Percentiles rank a stretch among this genome's conserved stretches.
phyloP scores from a whole-genome alignment of 495 filamentous ascomycete genomes.

The Aspergillus sclerotiicarbonarius region DNA sequence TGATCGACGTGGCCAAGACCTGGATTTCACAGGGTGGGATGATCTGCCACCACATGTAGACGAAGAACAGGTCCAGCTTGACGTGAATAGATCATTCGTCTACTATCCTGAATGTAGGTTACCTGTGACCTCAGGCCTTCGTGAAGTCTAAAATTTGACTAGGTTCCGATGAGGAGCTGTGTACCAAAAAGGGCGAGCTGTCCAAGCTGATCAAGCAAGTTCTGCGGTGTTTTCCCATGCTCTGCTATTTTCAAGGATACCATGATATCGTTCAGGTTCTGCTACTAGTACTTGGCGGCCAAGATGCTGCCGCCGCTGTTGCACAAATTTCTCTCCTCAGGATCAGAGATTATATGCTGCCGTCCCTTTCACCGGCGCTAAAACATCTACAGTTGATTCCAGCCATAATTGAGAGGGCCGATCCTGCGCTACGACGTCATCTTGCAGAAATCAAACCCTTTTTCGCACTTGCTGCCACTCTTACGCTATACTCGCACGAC shows the following conservation, averaged over 20 bases:
- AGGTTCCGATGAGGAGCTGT: slow-evolving; percentile 56
- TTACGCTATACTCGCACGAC: slow-evolving; percentile 95
- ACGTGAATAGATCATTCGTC: slow-evolving; percentile 94
- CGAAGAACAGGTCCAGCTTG: slow-evolving; percentile 83
- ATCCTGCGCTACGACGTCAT: slow-evolving; percentile 66
- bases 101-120: slow-evolving; percentile 83
- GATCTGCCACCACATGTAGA: slow-evolving; percentile 68
- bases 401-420: slow-evolving; percentile 66
- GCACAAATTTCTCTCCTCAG: slow-evolving; percentile 79
- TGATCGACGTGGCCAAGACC: slow-evolving; percentile 19
- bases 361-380: slow-evolving; percentile 75
- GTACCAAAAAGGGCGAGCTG: slow-evolving; percentile 65
- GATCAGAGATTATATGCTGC: slow-evolving; percentile 97
- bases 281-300: slow-evolving; percentile 71
- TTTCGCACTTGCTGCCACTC: slow-evolving; percentile 84
- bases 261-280: slow-evolving; percentile 99
- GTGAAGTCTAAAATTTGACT: slow-evolving; percentile 5
- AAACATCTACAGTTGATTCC: slow-evolving; percentile 82
- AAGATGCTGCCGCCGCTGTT: slow-evolving; percentile 55
- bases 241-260: slow-evolving; percentile 97
- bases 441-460: slow-evolving; percentile 78
- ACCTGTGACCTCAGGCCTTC: not conserved
- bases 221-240: slow-evolving; percentile 75
- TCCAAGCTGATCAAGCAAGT: slow-evolving; percentile 72
- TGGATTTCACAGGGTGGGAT: slow-evolving; percentile 44